Percentiles rank a stretch among this genome's conserved stretches.
Conservation (phyloP, 2,329 filamentous ascomycete genomes). For the Epichloe coenophiala region DNA sequence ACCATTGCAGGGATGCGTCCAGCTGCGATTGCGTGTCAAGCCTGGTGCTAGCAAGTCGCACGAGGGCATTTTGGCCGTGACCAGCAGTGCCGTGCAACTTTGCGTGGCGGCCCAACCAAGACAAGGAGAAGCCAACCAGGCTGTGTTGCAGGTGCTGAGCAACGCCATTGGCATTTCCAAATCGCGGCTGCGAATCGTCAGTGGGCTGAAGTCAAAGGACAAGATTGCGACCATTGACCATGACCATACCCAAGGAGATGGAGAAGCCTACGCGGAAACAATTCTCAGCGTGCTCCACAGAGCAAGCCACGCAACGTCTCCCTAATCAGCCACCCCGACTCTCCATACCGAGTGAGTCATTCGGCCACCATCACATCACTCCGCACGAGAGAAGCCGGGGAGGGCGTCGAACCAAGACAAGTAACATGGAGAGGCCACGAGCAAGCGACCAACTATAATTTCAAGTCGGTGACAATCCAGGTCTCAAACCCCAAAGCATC, state of each 20-base stretch:
- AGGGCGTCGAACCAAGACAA: too few species aligned
- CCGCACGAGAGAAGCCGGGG: too few species aligned
- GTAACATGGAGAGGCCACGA: too few species aligned
- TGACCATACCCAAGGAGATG: slow-evolving; percentile 16
- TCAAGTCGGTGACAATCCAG: too few species aligned
- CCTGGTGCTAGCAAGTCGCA: slow-evolving; percentile 48
- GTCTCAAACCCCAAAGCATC: too few species aligned
- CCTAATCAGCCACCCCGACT: neutral
- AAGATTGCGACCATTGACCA: slow-evolving; percentile 41
- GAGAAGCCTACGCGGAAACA: slow-evolving; percentile 13
- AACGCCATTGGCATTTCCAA: slow-evolving; percentile 47
- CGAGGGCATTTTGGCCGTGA: slow-evolving; percentile 45
- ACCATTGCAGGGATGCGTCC: slow-evolving; percentile 28
- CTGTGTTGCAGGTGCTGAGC: slow-evolving; percentile 49
- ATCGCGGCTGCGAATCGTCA: slow-evolving; percentile 47
- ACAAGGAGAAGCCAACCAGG: slow-evolving; percentile 57
- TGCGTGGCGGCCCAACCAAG: slow-evolving; percentile 52
- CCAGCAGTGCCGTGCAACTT: slow-evolving; percentile 44
- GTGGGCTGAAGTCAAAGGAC: slow-evolving; percentile 49
- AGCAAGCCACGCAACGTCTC: slow-evolving; percentile 8
- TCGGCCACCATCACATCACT: neutral
- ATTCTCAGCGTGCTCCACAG: slow-evolving; percentile 16
- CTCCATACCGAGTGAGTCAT: neutral
- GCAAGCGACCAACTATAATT: too few species aligned
- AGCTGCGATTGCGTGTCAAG: slow-evolving; percentile 54